These are phyloP conservation scores for Phaeodactylum tricornutum DNA, from an alignment of 108 stramenopile genomes.

Conservation along the genomic window DNA sequence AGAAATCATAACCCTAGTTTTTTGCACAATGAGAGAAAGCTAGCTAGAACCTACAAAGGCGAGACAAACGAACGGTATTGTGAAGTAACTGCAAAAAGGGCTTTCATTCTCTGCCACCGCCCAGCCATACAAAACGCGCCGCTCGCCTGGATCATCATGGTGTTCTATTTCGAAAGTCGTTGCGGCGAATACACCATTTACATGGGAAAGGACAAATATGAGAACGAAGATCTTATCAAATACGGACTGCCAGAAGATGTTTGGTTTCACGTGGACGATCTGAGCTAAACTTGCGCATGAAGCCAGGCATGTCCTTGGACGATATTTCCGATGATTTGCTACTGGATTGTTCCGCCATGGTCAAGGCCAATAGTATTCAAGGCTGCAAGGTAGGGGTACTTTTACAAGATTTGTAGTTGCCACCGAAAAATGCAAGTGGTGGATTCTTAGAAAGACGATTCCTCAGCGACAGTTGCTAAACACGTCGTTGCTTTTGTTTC, in stretches of 20 bases:
- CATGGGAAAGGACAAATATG: conserved; percentile 88
- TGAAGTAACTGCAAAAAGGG: too few relatives aligned
- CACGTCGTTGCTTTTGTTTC: conserved; percentile 1
- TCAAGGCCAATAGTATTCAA: conserved; percentile 74
- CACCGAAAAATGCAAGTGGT: background rate
- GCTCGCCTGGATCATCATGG: too few relatives aligned
- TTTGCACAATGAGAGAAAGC: too few relatives aligned
- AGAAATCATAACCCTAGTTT: too few relatives aligned
- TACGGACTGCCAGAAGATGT: conserved; percentile 82
- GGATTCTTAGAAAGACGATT: background rate
- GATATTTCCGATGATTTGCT: conserved; percentile 69
- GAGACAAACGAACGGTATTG: too few relatives aligned
- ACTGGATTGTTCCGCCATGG: conserved; percentile 57
- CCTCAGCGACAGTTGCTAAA: background rate
- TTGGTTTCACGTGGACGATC: conserved; percentile 98
- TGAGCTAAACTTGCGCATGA: conserved; percentile 91
- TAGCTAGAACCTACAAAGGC: too few relatives aligned
- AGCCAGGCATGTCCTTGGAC: conserved; percentile 75
- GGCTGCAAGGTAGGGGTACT: conserved; percentile 54
- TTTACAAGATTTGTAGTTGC: conserved; percentile 6
- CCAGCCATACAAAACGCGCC: too few relatives aligned
- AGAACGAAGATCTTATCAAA: conserved; percentile 98
- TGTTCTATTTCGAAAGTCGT: conserved; percentile 59
- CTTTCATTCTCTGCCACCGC: too few relatives aligned
- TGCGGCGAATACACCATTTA: conserved; percentile 71